phyloP scores from a whole-genome alignment of 1,284 basidiomycete genomes.

The Schizopora paradoxa region DNA sequence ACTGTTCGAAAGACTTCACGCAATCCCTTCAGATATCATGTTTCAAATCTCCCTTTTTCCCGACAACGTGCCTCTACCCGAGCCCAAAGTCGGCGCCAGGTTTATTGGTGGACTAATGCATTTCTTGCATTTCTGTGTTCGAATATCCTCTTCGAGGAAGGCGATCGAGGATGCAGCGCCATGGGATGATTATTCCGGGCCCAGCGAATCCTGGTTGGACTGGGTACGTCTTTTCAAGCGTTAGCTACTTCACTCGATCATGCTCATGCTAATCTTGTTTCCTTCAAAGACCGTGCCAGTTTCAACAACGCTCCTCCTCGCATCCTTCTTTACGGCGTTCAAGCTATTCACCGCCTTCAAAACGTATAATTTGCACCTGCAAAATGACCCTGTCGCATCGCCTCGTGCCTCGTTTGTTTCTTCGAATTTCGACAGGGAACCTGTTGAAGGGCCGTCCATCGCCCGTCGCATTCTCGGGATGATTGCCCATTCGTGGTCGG shows the following conservation, averaged over 20 bases:
- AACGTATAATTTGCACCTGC: constrained; percentile 59
- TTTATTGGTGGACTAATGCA: constrained; percentile 63
- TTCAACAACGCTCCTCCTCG: constrained; percentile 45
- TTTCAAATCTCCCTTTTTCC: constrained; percentile 73
- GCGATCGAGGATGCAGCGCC: constrained; percentile 60
- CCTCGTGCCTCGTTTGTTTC: constrained; percentile 63
- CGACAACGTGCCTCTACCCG: constrained; percentile 65
- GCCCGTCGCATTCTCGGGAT: constrained; percentile 32
- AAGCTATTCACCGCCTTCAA: constrained; percentile 63
- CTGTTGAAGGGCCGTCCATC: constrained; percentile 35
- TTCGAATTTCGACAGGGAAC: constrained; percentile 41
- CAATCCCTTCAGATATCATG: constrained; percentile 62
- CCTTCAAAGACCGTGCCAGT: constrained; percentile 51
- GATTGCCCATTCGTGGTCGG: constrained; percentile 45
- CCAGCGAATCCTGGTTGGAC: constrained; percentile 68
- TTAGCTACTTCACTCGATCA: background rate
- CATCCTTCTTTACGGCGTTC: constrained; percentile 50
- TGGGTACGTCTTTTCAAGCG: constrained; percentile 50
- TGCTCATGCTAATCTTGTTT: background rate
- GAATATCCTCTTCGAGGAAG: constrained; percentile 50
- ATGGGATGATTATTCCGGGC: constrained; percentile 73
- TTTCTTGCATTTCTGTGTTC: constrained; percentile 57
- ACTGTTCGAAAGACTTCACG: constrained; percentile 39
- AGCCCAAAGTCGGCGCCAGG: constrained; percentile 56
- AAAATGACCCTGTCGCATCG: constrained; percentile 59